A percentile compares a stretch with the other conserved stretches of the same genome.
These are phyloP conservation scores for Taiozyma sp. DNA, from an alignment of 1,139 yeast species.

Conservation along the genomic window DNA sequence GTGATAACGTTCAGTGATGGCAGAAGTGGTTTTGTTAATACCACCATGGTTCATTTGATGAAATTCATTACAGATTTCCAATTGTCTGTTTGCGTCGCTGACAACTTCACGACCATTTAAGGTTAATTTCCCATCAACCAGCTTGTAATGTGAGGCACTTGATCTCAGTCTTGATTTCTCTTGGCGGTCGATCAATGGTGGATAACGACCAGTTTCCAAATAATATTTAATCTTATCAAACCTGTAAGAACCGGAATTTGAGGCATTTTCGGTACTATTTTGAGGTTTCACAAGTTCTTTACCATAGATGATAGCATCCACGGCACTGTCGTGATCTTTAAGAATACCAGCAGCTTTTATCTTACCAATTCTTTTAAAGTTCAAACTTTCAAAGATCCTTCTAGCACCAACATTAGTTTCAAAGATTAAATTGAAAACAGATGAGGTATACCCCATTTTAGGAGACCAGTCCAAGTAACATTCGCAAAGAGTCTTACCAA, in stretches of 20 bases:
- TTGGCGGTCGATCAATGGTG: slow-evolving; percentile 73
- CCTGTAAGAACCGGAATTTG: slow-evolving; percentile 28
- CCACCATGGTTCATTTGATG: slow-evolving; percentile 79
- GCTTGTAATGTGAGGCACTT: slow-evolving; percentile 71
- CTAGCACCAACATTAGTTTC: slow-evolving; percentile 85
- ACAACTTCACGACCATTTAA: slow-evolving; percentile 81
- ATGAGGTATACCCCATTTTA: slow-evolving; percentile 76
- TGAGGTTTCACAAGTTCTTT: slow-evolving; percentile 35
- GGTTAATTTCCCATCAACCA: slow-evolving; percentile 68
- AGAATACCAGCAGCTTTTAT: slow-evolving; percentile 85
- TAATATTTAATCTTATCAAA: slow-evolving; percentile 79
- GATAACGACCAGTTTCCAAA: slow-evolving; percentile 81
- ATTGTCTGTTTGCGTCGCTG: slow-evolving; percentile 67
- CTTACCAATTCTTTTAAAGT: slow-evolving; percentile 74
- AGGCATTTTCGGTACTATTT: slow-evolving; percentile 5
- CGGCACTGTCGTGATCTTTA: slow-evolving; percentile 78
- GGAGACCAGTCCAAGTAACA: slow-evolving; percentile 92
- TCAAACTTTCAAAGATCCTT: slow-evolving; percentile 72
- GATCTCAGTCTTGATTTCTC: slow-evolving; percentile 85
- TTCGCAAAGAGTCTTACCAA: slow-evolving; percentile 80
- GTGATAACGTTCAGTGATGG: slow-evolving; percentile 75
- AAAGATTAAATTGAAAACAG: slow-evolving; percentile 81
- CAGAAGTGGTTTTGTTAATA: slow-evolving; percentile 82
- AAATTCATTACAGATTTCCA: slow-evolving; percentile 66
- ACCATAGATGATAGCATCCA: slow-evolving; percentile 78